Conservation (phyloP, 163 green algal genomes). For the Botryococcus braunii region DNA sequence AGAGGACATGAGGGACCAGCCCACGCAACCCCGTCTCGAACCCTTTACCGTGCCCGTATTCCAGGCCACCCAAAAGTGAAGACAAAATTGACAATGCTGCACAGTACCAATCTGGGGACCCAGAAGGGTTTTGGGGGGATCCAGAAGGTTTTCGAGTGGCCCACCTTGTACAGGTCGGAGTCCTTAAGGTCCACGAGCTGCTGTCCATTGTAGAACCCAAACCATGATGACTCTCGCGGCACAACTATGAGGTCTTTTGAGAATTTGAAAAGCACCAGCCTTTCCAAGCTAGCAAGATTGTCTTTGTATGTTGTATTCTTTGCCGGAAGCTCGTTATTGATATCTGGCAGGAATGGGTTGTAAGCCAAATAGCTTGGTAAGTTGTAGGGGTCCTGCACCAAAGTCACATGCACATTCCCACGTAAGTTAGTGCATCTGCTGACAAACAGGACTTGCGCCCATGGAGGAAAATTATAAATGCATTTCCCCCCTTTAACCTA, state of each 20-base stretch:
- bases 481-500: too few relatives aligned
- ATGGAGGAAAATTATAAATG: too few relatives aligned
- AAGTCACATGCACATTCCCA: background rate
- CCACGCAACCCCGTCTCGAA: too few relatives aligned
- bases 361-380: slow-evolving; percentile 52
- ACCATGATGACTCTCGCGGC: slow-evolving; percentile 67
- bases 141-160: too few relatives aligned
- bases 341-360: slow-evolving; percentile 76
- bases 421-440: background rate
- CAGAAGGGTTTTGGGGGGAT: too few relatives aligned
- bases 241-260: slow-evolving; percentile 72
- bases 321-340: slow-evolving; percentile 74
- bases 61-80: too few relatives aligned
- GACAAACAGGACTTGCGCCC: too few relatives aligned
- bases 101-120: too few relatives aligned
- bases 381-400: slow-evolving; percentile 49
- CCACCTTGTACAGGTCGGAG: slow-evolving; percentile 48
- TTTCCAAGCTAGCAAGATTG: slow-evolving; percentile 60
- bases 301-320: slow-evolving; percentile 54
- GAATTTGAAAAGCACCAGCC: slow-evolving; percentile 76
- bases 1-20: too few relatives aligned
- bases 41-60: too few relatives aligned
- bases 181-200: slow-evolving; percentile 42
- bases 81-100: too few relatives aligned
- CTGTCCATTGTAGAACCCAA: slow-evolving; percentile 51